Percentiles rank a stretch among this genome's conserved stretches.
These are phyloP conservation scores for Penicillium sp. DNA, from an alignment of 2,329 filamentous ascomycete species.

Conservation along the genomic window DNA sequence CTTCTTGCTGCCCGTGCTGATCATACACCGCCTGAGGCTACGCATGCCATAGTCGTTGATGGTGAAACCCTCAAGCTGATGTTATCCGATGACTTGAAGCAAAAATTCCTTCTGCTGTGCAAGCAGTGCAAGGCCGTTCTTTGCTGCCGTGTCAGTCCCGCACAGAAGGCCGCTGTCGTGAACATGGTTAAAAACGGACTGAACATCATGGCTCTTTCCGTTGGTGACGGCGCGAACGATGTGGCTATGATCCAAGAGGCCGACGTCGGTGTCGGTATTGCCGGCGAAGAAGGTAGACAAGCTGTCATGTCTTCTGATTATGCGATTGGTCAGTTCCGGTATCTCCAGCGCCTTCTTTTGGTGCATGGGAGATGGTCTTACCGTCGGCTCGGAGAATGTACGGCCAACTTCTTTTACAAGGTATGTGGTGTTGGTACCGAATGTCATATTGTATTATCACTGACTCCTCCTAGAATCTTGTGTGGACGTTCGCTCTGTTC, in stretches of 20 bases:
- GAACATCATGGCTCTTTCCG: conserved; percentile 92
- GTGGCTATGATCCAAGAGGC: conserved; percentile 98
- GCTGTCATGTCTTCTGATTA: conserved; percentile 97
- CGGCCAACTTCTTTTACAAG: conserved; percentile 99
- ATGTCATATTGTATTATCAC: not conserved
- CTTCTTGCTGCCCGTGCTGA: conserved; percentile 73
- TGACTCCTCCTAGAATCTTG: conserved; percentile 66
- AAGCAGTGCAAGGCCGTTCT: conserved; percentile 96
- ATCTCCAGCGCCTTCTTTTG: conserved; percentile 76
- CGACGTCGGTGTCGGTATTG: conserved; percentile 94
- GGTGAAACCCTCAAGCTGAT: conserved; percentile 90
- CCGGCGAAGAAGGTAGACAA: conserved; percentile 86
- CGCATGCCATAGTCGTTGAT: conserved; percentile 91
- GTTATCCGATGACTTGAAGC: conserved; percentile 75
- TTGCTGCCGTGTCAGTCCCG: conserved; percentile 94
- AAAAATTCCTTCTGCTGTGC: conserved; percentile 91
- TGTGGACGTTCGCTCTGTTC: conserved; percentile 95
- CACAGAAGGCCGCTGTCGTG: conserved; percentile 96
- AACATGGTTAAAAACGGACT: conserved; percentile 91
- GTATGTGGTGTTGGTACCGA: conserved; percentile 39
- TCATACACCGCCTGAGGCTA: conserved; percentile 81
- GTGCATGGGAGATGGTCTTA: conserved; percentile 98
- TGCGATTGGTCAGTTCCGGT: conserved; percentile 90
- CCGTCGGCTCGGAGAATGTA: conserved; percentile 83
- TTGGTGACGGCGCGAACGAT: conserved; percentile 92